A percentile compares a stretch with the other conserved stretches of the same genome.
Conservation (phyloP, 2,329 filamentous ascomycete genomes). For the Alternaria gansuensis region DNA sequence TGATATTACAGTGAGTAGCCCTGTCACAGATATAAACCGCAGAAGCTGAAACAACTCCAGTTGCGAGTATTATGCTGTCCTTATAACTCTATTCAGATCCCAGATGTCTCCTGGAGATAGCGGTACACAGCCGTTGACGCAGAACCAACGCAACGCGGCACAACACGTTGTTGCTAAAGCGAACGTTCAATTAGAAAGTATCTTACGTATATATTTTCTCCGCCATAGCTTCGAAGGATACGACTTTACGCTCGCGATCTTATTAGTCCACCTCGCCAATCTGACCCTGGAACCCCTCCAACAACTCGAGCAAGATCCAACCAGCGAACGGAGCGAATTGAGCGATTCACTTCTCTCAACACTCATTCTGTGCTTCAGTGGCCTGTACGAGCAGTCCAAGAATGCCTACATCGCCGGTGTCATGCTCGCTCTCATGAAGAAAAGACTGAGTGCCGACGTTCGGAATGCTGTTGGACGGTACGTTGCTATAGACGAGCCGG, state of each 20-base stretch:
- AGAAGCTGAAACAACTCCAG: neutral
- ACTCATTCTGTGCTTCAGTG: conserved; percentile 22
- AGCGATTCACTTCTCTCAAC: conserved; percentile 24
- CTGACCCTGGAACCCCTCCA: conserved; percentile 12
- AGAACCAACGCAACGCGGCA: neutral
- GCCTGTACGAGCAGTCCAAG: conserved; percentile 21
- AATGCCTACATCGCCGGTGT: conserved; percentile 11
- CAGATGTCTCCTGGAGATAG: conserved; percentile 7
- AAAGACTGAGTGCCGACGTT: conserved; percentile 10
- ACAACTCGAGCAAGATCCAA: conserved; percentile 8
- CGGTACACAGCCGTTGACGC: neutral
- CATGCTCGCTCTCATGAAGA: conserved; percentile 12
- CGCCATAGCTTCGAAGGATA: conserved; percentile 22
- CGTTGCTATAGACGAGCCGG: neutral
- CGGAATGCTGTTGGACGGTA: conserved; percentile 7
- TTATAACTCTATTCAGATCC: conserved; percentile 11
- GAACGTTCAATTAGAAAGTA: conserved; percentile 12
- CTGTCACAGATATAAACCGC: neutral
- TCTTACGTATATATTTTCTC: conserved; percentile 19
- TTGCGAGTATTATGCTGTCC: conserved; percentile 9
- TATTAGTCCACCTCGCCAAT: conserved; percentile 22
- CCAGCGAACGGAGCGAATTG: neutral
- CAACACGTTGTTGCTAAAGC: conserved; percentile 5
- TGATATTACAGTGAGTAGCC: conserved; percentile 24
- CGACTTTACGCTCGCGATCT: conserved; percentile 12